Conservation (phyloP, 176 grass and related monocot genomes). For the Elaeis guineensis region DNA sequence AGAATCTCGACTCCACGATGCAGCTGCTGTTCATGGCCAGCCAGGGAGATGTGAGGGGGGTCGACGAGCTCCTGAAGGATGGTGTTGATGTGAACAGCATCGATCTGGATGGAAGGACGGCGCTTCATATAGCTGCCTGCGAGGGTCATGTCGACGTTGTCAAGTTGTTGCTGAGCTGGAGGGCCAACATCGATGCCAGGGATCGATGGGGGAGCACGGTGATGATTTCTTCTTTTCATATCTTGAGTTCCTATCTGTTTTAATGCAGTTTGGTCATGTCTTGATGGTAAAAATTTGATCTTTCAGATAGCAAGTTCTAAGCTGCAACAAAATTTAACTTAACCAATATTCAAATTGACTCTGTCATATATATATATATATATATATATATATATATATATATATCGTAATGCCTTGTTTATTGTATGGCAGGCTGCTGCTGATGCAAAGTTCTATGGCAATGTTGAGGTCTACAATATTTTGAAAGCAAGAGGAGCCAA, state of each 20-base stretch:
- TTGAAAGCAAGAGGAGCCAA: conserved; percentile 78
- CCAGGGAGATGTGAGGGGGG: conserved; percentile 57
- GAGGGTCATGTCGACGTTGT: conserved; percentile 64
- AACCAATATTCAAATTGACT: too few species aligned
- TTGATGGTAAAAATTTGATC: too few species aligned
- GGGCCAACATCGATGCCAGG: conserved; percentile 81
- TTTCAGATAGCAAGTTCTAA: too few species aligned
- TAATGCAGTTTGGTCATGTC: neutral
- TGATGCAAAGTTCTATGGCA: conserved; percentile 83
- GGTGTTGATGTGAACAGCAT: conserved; percentile 97
- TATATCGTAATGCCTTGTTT: neutral
- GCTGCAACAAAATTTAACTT: too few species aligned
- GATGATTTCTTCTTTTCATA: neutral
- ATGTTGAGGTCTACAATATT: conserved; percentile 57
- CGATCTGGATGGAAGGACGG: conserved; percentile 92
- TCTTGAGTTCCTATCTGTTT: neutral
- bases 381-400: too few species aligned
- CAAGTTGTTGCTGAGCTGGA: conserved; percentile 62
- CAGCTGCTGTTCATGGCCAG: conserved; percentile 86
- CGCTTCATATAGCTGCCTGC: conserved; percentile 81
- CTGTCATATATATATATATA: too few species aligned
- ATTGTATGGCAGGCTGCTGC: conserved; percentile 40
- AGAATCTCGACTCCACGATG: conserved; percentile 82
- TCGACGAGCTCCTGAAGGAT: conserved; percentile 44
- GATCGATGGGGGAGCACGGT: conserved; percentile 99